Evolutionary conservation across 345 rosid species (phyloP).

Genomic region (Aegle marmelos): DNA sequence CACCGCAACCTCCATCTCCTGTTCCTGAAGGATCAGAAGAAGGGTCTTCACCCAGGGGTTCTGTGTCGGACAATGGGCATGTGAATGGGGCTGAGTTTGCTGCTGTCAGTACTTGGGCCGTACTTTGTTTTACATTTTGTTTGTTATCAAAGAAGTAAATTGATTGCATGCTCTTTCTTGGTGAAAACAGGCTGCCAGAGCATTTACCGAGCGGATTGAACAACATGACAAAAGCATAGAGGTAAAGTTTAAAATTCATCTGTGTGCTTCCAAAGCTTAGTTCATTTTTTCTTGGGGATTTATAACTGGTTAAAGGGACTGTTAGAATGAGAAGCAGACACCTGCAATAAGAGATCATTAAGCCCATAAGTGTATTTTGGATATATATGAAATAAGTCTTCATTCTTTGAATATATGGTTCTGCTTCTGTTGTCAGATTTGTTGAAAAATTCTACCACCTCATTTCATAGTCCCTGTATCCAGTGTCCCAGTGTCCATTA

Average conservation of each 20-base stretch:
- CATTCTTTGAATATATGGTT: neutral
- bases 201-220: slow-evolving; percentile 38
- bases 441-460: neutral
- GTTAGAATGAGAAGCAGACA: neutral
- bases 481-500: neutral
- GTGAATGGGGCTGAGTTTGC: slow-evolving; percentile 46
- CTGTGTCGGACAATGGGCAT: slow-evolving; percentile 57
- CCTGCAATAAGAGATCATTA: neutral
- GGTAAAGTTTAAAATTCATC: slow-evolving; percentile 34
- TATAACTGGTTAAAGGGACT: neutral
- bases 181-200: slow-evolving; percentile 43
- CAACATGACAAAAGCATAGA: slow-evolving; percentile 49
- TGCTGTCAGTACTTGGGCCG: slow-evolving; percentile 35
- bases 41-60: slow-evolving; percentile 72
- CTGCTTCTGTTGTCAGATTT: neutral
- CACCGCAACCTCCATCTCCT: slow-evolving; percentile 77
- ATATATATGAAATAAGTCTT: neutral
- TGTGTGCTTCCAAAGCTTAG: neutral
- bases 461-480: neutral
- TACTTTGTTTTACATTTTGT: neutral
- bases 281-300: neutral
- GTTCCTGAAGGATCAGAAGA: slow-evolving; percentile 78
- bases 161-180: slow-evolving; percentile 17
- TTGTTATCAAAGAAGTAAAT: neutral
- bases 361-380: neutral